A percentile compares a stretch with the other conserved stretches of the same genome.
phyloP scores from a whole-genome alignment of 441 rosid genomes.

The Croton setiger region DNA sequence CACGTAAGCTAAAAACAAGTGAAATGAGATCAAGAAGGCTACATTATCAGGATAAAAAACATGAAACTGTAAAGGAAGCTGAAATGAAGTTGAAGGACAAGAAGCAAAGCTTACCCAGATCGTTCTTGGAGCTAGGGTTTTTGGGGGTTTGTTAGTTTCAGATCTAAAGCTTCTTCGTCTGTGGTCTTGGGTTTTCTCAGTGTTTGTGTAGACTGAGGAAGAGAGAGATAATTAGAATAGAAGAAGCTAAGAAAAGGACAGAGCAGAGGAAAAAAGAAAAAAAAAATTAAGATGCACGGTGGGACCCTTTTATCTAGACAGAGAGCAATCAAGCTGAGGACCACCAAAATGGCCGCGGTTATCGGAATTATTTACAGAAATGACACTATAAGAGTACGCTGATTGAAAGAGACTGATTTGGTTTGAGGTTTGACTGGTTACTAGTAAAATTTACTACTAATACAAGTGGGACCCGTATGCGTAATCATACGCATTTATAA shows the following conservation, averaged over 20 bases:
- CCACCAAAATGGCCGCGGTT: conserved; percentile 22
- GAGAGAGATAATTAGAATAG: conserved; percentile 11
- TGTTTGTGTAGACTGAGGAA: conserved; percentile 14
- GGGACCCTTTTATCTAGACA: conserved; percentile 28
- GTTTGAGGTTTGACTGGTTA: conserved; percentile 4
- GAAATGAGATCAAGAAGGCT: conserved; percentile 16
- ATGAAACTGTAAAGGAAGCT: neutral
- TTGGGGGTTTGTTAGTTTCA: conserved; percentile 28
- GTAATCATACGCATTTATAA: neutral
- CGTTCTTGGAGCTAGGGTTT: conserved; percentile 19
- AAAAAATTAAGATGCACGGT: conserved; percentile 17
- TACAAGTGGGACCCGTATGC: neutral
- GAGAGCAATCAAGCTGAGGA: no score
- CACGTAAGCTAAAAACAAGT: conserved; percentile 17
- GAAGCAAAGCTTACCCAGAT: conserved; percentile 33
- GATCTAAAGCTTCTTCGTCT: conserved; percentile 42
- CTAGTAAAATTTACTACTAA: no score
- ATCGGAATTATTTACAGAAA: conserved; percentile 33
- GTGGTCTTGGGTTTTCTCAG: conserved; percentile 9
- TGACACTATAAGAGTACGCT: conserved; percentile 29
- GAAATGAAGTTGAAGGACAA: neutral
- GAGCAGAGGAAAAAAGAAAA: conserved; percentile 22
- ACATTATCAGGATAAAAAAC: conserved; percentile 15
- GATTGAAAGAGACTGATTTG: neutral
- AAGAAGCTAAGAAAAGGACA: conserved; percentile 28